Evolutionary conservation across 805 yeast species (phyloP).

Genomic region (Pichia kluyveri): DNA sequence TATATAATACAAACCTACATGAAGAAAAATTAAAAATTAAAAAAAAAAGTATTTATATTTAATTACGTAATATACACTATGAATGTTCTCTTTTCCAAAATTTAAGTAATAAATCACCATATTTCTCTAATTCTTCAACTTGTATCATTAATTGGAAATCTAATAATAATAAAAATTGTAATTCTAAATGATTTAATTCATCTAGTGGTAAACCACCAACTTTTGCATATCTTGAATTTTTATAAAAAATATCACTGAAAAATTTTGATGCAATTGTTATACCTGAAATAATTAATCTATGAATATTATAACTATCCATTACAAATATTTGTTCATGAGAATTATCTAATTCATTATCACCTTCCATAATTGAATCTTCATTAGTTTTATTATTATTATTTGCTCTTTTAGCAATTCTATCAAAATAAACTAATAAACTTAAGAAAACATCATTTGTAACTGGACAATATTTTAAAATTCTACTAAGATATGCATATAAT

Average conservation of each 20-base stretch:
- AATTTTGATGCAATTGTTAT: conserved; percentile 93
- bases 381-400: conserved; percentile 30
- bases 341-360: conserved; percentile 8
- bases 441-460: conserved; percentile 96
- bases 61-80: not conserved
- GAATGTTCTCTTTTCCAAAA: conserved; percentile 66
- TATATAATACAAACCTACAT: no score
- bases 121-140: conserved; percentile 82
- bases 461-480: conserved; percentile 94
- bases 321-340: conserved; percentile 58
- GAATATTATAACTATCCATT: conserved; percentile 94
- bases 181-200: conserved; percentile 85
- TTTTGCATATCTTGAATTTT: conserved; percentile 88
- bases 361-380: conserved; percentile 18
- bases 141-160: conserved; percentile 85
- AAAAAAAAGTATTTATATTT: no score
- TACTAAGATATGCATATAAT: conserved; percentile 76
- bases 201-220: conserved; percentile 93
- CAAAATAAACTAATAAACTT: conserved; percentile 85
- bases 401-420: conserved; percentile 81
- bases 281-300: conserved; percentile 87
- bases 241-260: conserved; percentile 89
- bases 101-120: conserved; percentile 76
- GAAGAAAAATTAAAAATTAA: no score
- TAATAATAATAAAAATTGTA: conserved; percentile 74